Percentiles rank a stretch among this genome's conserved stretches.
Conservation (phyloP, 441 rosid genomes). For the Theobroma grandiflorum region DNA sequence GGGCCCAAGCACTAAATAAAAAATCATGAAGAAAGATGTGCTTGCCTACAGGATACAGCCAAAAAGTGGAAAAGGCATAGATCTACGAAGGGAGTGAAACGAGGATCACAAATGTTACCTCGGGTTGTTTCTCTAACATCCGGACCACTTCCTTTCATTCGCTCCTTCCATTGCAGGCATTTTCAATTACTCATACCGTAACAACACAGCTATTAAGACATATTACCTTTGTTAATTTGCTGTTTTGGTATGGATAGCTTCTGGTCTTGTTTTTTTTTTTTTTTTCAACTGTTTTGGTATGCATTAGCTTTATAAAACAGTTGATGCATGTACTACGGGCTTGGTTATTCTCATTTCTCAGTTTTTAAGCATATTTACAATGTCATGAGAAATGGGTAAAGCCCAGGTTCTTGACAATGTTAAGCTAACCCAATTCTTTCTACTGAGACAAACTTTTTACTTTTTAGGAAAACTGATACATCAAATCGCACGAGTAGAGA, state of each 20-base stretch:
- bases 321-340: not conserved
- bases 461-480: slow-evolving; percentile 26
- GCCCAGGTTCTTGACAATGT: not conserved
- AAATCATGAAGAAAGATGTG: too few relatives aligned
- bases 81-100: not conserved
- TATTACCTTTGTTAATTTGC: not conserved
- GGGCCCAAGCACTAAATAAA: too few relatives aligned
- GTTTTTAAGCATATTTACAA: not conserved
- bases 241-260: not conserved
- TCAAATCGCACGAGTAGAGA: slow-evolving; percentile 28
- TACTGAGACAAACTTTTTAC: not conserved
- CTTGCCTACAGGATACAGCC: not conserved
- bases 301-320: not conserved
- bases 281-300: not conserved
- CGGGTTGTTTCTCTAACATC: not conserved
- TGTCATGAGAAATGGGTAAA: slow-evolving; percentile 4
- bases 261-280: not conserved
- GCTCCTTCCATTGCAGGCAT: slow-evolving; percentile 11
- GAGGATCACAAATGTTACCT: slow-evolving; percentile 1
- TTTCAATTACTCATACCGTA: not conserved
- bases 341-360: not conserved
- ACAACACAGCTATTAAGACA: not conserved
- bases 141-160: slow-evolving; percentile 20
- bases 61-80: not conserved
- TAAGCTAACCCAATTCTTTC: slow-evolving; percentile 5